Percentiles rank a stretch among this genome's conserved stretches.
phyloP scores from a whole-genome alignment of 202 grass and related monocot genomes.

The Cymbopogon flexuosus region DNA sequence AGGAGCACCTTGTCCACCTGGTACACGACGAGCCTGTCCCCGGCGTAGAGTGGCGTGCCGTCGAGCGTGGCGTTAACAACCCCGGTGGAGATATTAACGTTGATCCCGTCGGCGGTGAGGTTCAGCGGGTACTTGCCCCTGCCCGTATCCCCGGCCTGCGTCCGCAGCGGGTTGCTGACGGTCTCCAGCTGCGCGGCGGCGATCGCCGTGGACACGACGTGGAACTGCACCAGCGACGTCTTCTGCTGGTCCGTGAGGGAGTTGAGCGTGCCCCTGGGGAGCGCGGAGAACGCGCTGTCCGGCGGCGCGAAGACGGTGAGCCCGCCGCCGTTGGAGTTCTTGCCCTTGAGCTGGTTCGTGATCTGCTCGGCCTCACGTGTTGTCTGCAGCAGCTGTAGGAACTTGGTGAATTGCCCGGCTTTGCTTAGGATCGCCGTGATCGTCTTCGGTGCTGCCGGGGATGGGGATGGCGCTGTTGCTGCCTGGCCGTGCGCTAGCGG shows the following conservation, averaged over 20 bases:
- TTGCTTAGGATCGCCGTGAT: conserved; percentile 73
- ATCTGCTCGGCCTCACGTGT: conserved; percentile 67
- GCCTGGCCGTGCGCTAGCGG: background rate
- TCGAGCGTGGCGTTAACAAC: conserved; percentile 61
- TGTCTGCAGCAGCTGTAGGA: conserved; percentile 62
- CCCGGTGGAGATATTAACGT: conserved; percentile 67
- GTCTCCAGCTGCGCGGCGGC: conserved; percentile 52
- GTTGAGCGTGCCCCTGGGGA: conserved; percentile 66
- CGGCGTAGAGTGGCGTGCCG: conserved; percentile 50
- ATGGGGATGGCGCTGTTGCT: background rate
- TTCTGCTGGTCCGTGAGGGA: conserved; percentile 74
- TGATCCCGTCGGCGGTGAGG: conserved; percentile 46
- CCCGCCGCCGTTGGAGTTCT: conserved; percentile 44
- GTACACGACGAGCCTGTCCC: conserved; percentile 69
- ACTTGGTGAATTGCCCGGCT: conserved; percentile 72
- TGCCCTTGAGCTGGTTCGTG: conserved; percentile 83
- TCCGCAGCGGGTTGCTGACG: conserved; percentile 81
- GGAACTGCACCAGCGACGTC: conserved; percentile 83
- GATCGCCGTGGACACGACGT: conserved; percentile 45
- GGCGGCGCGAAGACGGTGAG: conserved; percentile 78
- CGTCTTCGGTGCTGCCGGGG: conserved; percentile 35
- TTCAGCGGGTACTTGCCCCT: conserved; percentile 71
- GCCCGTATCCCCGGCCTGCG: conserved; percentile 64
- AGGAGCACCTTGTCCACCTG: conserved; percentile 80
- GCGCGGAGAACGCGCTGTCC: conserved; percentile 68